phyloP scores from a whole-genome alignment of 345 rosid species.

The Hibiscus mutabilis region DNA sequence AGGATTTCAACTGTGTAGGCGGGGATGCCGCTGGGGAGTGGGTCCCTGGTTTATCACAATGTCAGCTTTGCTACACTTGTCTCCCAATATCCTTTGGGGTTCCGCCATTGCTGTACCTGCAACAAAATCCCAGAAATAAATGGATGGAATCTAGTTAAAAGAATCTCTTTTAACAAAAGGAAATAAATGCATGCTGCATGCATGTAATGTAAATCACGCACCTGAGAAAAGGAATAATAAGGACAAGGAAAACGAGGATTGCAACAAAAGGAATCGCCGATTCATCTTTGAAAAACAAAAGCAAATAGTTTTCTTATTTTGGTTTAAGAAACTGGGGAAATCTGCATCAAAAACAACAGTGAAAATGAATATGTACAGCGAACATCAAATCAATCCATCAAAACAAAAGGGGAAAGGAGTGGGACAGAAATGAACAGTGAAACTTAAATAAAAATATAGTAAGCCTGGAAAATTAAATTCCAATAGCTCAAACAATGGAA shows the following conservation, averaged over 20 bases:
- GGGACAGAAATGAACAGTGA: no score
- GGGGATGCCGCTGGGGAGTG: slow-evolving; percentile 71
- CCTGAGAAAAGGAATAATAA: slow-evolving; percentile 18
- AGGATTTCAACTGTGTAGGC: slow-evolving; percentile 68
- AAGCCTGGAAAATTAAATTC: neutral
- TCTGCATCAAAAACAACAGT: slow-evolving; percentile 23
- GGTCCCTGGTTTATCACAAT: slow-evolving; percentile 67
- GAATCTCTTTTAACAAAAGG: no score
- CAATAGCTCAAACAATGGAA: neutral
- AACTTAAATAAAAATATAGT: no score
- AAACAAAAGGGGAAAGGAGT: no score
- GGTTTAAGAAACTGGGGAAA: slow-evolving; percentile 10
- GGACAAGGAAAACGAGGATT: slow-evolving; percentile 11
- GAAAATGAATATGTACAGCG: neutral
- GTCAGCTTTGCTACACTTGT: slow-evolving; percentile 50
- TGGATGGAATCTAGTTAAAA: no score
- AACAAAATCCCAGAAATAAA: no score
- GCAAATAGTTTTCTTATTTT: neutral
- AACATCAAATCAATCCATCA: slow-evolving; percentile 11
- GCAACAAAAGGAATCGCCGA: slow-evolving; percentile 18
- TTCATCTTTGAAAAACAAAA: slow-evolving; percentile 13
- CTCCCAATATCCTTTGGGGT: slow-evolving; percentile 27
- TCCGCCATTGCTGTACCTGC: no score
- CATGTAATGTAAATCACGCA: slow-evolving; percentile 6
- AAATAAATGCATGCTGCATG: no score